Evolutionary conservation across 2,329 filamentous ascomycete species (phyloP), one percentile per base, ranked within the genome.

Genomic region (Fusarium udum): DNA sequence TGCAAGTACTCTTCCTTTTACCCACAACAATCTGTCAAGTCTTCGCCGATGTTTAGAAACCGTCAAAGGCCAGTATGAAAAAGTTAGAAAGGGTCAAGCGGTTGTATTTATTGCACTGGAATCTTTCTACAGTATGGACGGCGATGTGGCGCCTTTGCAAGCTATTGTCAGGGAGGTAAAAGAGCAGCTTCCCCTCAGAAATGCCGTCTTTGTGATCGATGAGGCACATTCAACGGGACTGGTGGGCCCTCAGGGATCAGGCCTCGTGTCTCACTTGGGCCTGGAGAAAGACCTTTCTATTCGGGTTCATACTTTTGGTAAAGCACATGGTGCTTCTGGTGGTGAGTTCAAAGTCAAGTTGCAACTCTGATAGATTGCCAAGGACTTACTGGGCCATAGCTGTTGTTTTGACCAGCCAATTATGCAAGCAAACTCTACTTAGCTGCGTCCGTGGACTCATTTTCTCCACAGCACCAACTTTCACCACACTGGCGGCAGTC

Each of bases 261-360:
- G 59, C 3, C 39, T 61, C 8, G 59, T 61, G 12, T 37, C 48
- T n/a, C n/a, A 56, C 2, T 6, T 61, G 20, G 49, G 49, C 1
- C 22, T 61, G 24, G 39, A 61, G 20, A 45, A 56, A 14, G 24
- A 61, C 1, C 37, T 61, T 16, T 56, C 59, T 18, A 56, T 61
- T 11, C 49, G 59, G 11, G 15, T 56, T 31, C 59, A 61, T 20
- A 61, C 59, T 7, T 61, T 61, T 56, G 59, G 59, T 3, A 61
- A 61, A 56, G 59, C 59, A n/a, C 59, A 61, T 37, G 59, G 59
- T 6, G 32, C 49, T 24, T 56, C 59, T 31, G 59, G 59, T 4
- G 49, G 59, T 56, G 31, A 55, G 48, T 10, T 43, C 7, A 12
- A 13, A 40, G 12, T 13, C 20, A 13, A 14, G 22, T 3, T 51